phyloP scores from a whole-genome alignment of 2,329 filamentous ascomycete species.

The Didymella exigua region DNA sequence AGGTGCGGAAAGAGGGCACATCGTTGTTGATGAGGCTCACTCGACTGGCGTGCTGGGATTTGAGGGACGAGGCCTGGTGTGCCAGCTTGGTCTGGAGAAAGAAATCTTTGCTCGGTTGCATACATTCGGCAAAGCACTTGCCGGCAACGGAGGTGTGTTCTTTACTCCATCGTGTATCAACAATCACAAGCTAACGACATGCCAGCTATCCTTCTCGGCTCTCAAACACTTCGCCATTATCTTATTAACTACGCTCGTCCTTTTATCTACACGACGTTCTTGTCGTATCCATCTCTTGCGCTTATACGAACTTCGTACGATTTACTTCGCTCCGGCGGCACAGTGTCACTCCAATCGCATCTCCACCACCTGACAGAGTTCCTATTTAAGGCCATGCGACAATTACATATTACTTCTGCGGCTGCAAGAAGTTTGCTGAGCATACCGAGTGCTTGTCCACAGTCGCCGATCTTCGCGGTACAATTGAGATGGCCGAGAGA shows the following conservation, averaged over 20 bases:
- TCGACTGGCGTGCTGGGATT: constrained; percentile 66
- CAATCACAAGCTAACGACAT: not conserved
- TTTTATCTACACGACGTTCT: constrained; percentile 52
- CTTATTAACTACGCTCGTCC: constrained; percentile 49
- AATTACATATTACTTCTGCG: constrained; percentile 17
- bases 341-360: constrained; percentile 28
- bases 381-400: constrained; percentile 27
- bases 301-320: constrained; percentile 47
- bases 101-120: constrained; percentile 64
- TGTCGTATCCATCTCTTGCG: constrained; percentile 51
- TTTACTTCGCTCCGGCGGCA: constrained; percentile 30
- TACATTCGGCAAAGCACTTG: constrained; percentile 71
- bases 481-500: constrained; percentile 35
- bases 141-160: constrained; percentile 70
- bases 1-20: constrained; percentile 63
- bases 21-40: constrained; percentile 73
- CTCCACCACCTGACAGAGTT: constrained; percentile 31
- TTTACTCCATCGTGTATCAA: not conserved
- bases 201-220: constrained; percentile 42
- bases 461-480: constrained; percentile 44
- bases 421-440: constrained; percentile 20
- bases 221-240: constrained; percentile 38
- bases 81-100: constrained; percentile 57
- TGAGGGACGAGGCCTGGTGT: constrained; percentile 63
- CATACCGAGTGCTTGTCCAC: constrained; percentile 34